phyloP scores from a whole-genome alignment of 345 rosid species.

The Eucalyptus rudis region DNA sequence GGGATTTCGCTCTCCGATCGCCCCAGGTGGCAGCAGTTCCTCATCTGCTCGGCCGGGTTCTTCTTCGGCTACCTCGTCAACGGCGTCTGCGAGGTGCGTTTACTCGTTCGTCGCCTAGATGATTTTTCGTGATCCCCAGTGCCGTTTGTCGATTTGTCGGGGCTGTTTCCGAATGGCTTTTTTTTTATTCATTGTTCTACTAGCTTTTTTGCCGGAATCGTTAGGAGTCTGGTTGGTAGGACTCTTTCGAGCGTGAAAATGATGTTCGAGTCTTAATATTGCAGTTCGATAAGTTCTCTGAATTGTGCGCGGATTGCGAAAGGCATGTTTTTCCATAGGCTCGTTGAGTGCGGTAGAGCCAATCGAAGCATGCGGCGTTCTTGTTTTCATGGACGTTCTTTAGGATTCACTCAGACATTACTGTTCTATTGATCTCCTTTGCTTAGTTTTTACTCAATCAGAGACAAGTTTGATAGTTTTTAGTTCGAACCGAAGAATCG shows the following conservation, averaged over 20 bases:
- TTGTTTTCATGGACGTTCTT: not conserved
- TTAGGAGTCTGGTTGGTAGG: not conserved
- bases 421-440: not conserved
- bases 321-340: not conserved
- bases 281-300: not conserved
- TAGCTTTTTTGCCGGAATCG: not conserved
- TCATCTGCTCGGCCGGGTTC: constrained; percentile 86
- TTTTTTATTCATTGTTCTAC: not conserved
- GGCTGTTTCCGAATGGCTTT: not conserved
- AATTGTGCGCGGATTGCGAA: not conserved
- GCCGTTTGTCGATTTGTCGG: not conserved
- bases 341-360: not conserved
- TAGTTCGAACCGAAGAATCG: not conserved
- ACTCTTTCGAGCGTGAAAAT: not conserved
- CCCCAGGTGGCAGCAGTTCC: constrained; percentile 75
- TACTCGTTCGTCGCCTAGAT: not conserved
- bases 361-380: not conserved
- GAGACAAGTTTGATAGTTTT: not conserved
- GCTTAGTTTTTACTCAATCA: not conserved
- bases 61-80: constrained; percentile 94
- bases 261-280: not conserved
- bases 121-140: not conserved
- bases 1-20: constrained; percentile 64
- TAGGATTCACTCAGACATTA: not conserved
- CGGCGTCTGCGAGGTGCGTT: constrained; percentile 84